Conservation (phyloP, 345 rosid species). For the Sonneratia caseolaris region DNA sequence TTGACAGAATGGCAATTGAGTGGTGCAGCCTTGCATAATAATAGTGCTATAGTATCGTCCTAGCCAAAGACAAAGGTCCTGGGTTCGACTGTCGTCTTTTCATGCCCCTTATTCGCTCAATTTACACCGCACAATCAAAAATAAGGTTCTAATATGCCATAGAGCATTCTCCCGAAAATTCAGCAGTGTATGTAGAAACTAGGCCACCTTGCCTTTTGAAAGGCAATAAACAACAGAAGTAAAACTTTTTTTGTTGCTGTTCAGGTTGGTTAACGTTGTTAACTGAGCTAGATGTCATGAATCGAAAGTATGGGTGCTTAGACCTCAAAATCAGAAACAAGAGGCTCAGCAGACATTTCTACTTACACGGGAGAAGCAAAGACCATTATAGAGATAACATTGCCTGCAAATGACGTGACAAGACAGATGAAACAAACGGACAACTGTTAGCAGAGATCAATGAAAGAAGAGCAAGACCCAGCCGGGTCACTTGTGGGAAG, state of each 20-base stretch:
- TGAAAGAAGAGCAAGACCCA: background rate
- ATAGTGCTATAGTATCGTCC: too few species aligned
- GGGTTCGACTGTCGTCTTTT: too few species aligned
- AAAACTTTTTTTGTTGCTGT: background rate
- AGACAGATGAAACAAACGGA: background rate
- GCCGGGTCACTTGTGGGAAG: background rate
- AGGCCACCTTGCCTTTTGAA: too few species aligned
- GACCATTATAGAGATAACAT: constrained; percentile 39
- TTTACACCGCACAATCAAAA: too few species aligned
- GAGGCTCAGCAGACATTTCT: background rate
- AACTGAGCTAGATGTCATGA: background rate
- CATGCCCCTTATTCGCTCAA: too few species aligned
- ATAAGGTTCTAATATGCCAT: too few species aligned
- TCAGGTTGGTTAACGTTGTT: background rate
- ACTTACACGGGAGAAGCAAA: constrained; percentile 56
- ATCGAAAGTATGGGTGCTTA: background rate
- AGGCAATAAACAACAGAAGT: too few species aligned
- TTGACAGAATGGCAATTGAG: too few species aligned
- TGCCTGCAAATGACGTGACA: constrained; percentile 25
- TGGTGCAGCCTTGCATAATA: too few species aligned
- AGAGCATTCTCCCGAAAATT: too few species aligned
- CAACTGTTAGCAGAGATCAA: background rate
- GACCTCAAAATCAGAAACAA: background rate
- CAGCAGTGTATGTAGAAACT: too few species aligned
- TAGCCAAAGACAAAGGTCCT: too few species aligned